Base-by-base conservation (phyloP, 768 basidiomycete genomes). In the Suillus occidentalis region DNA sequence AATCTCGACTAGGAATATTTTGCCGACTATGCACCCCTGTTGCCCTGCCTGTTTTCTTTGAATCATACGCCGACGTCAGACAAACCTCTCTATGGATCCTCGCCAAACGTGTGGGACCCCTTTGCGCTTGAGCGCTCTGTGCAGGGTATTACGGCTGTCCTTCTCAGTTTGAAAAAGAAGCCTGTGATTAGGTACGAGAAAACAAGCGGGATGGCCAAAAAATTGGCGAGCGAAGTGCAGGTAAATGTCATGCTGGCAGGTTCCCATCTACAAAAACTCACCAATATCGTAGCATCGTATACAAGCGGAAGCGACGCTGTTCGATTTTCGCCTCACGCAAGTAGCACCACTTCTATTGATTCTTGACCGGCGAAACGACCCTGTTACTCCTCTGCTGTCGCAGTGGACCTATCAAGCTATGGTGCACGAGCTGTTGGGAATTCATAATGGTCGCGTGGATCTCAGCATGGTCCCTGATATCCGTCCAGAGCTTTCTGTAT, bases 331-430 rank as follows among this genome's bases (percentile, higher is more conserved):
- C 56, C 82, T 88, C 45, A 94, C 92, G 2, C 93, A 95, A 75
- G 88, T 94, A 9, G 85, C 94, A 2, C 97, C 97, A 8, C 73
- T 99, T 52, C 80, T 99, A 40, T 83, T 99, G 60, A 93, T 99
- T 68, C 84, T 99, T 63, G 97, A 99, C 78, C 86, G 97, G 67
- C 83, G 97, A 67, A 98, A 97, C 76, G 97, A 99, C 72, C 97
- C 97, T 3, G 94, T 99, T 6, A 99, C 97, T 0, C 97, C 97
- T 5, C 79, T 99, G 43, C 83, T 99, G 37, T 94, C 94, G 3
- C 97, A 98, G 77, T 99, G 97, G 97, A 99, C 97, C 31, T 99
- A 99, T 78, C 97, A 99, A 75, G 97, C 97, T 1, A 98, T 99
- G 96, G 97, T 99, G 0, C 97, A 99, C 72, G 97, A 99, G 74